Conservation (phyloP, 805 yeast genomes). For the Saccharomycopsis sp. region DNA sequence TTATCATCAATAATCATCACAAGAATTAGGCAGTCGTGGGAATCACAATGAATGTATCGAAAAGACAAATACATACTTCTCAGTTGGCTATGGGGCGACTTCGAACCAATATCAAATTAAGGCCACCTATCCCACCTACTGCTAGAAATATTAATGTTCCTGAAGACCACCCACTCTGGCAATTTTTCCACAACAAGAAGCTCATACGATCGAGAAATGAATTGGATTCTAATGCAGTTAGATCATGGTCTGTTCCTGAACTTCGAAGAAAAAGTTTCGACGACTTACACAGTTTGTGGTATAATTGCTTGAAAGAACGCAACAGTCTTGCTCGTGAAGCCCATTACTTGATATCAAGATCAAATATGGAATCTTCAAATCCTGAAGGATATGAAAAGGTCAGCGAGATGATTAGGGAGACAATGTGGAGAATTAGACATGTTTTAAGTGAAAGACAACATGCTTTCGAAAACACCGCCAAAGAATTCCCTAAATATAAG, state of each 20-base stretch:
- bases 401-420: constrained; percentile 39
- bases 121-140: constrained; percentile 83
- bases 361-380: constrained; percentile 18
- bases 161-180: constrained; percentile 93
- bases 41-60: neutral
- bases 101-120: constrained; percentile 43
- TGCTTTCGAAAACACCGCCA: constrained; percentile 54
- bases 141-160: constrained; percentile 61
- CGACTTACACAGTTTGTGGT: constrained; percentile 90
- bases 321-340: constrained; percentile 73
- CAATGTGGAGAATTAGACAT: constrained; percentile 78
- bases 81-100: constrained; percentile 35
- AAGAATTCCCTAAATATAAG: constrained; percentile 38
- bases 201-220: constrained; percentile 56
- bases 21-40: neutral
- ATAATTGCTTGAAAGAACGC: constrained; percentile 73
- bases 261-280: constrained; percentile 86
- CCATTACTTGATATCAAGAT: constrained; percentile 40
- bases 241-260: constrained; percentile 85
- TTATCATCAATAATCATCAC: neutral
- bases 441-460: constrained; percentile 81
- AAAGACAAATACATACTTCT: constrained; percentile 30
- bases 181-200: constrained; percentile 64
- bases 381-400: constrained; percentile 33
- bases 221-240: constrained; percentile 42